Evolutionary conservation across 768 basidiomycete species (phyloP), one percentile per base, ranked within the genome.

Genomic region (Lactarius hengduanensis): DNA sequence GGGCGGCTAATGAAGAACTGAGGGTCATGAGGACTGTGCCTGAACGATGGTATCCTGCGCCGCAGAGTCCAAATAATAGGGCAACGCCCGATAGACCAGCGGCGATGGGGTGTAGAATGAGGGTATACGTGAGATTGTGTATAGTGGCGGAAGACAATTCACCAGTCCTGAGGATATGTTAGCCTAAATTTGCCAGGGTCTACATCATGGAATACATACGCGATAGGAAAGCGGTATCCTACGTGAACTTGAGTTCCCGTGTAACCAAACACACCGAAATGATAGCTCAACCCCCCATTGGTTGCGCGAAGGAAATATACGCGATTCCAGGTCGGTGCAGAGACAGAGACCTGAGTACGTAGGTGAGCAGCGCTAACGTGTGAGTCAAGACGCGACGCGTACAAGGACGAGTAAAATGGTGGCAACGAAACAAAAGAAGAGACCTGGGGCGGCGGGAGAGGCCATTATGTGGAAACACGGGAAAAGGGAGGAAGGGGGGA

Each of bases 81-180:
- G 89, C 84, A 43, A 91, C 72, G 18, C 85, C 87, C 32, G 90
- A 73, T 26, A 91, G 77, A 47, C 85, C 89, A 13, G 88, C 88
- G 61, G 88, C 89, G 71, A 95, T 86, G 38, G 92, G 91, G 75
- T 93, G 89, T 30, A 95, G 81, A 70, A 95, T 87, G 64, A 94
- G 81, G 16, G 82, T 79, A 74, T 78, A 83, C 18, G 92, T 93
- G 67, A 94, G 84, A 73, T 88, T 88, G 73, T 86, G 82, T 45
- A 92, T 79, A 47, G 84, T 76, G 7, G 69, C 72, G 11, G 82
- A 82, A 74, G 86, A 83, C 6, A 90, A 72, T 30, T 75, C 76
- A 54, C 74, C 70, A 63, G 81, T 77, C 63, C 83, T 84, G 72
- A 40, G 53, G 66, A 38, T 41, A 63, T 58, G 53, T 67, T 16